Percentiles rank a stretch among this genome's conserved stretches.
These are phyloP conservation scores for Fusarium sp. DNA, from an alignment of 2,329 filamentous ascomycete species.

Conservation along the genomic window DNA sequence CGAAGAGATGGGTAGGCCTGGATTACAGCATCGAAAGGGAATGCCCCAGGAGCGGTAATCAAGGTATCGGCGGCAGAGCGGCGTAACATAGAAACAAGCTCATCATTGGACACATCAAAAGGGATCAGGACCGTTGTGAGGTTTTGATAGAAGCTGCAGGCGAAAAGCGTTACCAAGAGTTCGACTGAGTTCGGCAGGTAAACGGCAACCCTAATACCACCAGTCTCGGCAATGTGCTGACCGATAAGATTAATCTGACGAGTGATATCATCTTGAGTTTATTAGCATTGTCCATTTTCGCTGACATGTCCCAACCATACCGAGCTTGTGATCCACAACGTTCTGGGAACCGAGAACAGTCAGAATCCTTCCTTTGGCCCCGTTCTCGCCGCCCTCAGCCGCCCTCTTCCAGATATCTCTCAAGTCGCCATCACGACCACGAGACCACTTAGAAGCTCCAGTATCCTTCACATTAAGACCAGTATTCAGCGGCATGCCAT, in stretches of 20 bases:
- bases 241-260: slow-evolving; percentile 90
- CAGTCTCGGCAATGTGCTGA: slow-evolving; percentile 75
- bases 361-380: slow-evolving; percentile 75
- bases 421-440: slow-evolving; percentile 86
- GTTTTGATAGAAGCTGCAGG: slow-evolving; percentile 84
- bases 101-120: slow-evolving; percentile 76
- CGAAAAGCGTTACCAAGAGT: slow-evolving; percentile 82
- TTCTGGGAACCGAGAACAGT: slow-evolving; percentile 82
- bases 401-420: slow-evolving; percentile 88
- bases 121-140: slow-evolving; percentile 86
- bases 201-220: slow-evolving; percentile 81
- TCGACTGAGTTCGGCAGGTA: slow-evolving; percentile 95
- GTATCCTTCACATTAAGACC: slow-evolving; percentile 85
- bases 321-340: slow-evolving; percentile 75
- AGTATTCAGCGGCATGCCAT: slow-evolving; percentile 81
- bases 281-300: slow-evolving; percentile 7
- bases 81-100: slow-evolving; percentile 76
- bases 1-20: slow-evolving; percentile 75
- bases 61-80: slow-evolving; percentile 81
- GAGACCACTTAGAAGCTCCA: slow-evolving; percentile 82
- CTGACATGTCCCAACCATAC: slow-evolving; percentile 48
- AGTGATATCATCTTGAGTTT: slow-evolving; percentile 70
- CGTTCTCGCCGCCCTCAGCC: slow-evolving; percentile 70
- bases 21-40: slow-evolving; percentile 79
- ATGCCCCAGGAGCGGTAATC: slow-evolving; percentile 84